These are phyloP conservation scores for Isatis tinctoria DNA, from an alignment of 345 rosid genomes.

Conservation along the genomic window DNA sequence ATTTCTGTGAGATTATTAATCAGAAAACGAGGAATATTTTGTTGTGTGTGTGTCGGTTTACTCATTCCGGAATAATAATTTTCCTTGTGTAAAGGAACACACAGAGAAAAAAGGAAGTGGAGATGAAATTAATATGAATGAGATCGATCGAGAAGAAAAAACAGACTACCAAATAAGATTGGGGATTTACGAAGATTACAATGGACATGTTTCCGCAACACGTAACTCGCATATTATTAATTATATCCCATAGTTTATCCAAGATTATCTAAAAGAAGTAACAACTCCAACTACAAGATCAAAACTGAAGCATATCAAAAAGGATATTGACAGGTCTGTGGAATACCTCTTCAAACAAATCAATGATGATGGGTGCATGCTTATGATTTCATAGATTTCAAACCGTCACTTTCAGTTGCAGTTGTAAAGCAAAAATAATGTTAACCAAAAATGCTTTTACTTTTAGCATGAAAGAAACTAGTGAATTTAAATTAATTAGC, in stretches of 20 bases:
- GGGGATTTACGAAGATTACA: not conserved
- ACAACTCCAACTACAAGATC: constrained; percentile 15
- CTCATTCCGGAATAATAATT: not conserved
- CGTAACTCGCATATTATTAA: not conserved
- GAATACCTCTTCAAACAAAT: not conserved
- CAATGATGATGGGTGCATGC: not conserved
- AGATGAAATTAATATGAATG: not conserved
- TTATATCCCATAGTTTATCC: not conserved
- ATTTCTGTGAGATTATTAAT: not conserved
- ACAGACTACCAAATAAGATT: constrained; percentile 6
- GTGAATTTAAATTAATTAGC: not conserved
- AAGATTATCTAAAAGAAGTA: not conserved
- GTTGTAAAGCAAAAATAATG: constrained; percentile 12
- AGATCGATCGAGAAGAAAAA: constrained; percentile 9
- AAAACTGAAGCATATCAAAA: not conserved
- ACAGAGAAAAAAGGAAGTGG: not conserved
- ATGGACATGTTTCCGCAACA: constrained; percentile 12
- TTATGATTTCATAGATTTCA: not conserved
- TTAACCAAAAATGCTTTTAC: not conserved
- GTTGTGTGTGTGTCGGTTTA: not conserved
- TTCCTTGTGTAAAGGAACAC: not conserved
- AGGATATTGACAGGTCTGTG: not conserved
- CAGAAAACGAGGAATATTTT: not conserved
- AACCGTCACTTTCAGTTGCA: not conserved
- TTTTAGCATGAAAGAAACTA: not conserved